A percentile compares a stretch with the other conserved stretches of the same genome.
These are phyloP conservation scores for Meripilus lineatus DNA, from an alignment of 1,284 basidiomycete species.

Conservation along the genomic window DNA sequence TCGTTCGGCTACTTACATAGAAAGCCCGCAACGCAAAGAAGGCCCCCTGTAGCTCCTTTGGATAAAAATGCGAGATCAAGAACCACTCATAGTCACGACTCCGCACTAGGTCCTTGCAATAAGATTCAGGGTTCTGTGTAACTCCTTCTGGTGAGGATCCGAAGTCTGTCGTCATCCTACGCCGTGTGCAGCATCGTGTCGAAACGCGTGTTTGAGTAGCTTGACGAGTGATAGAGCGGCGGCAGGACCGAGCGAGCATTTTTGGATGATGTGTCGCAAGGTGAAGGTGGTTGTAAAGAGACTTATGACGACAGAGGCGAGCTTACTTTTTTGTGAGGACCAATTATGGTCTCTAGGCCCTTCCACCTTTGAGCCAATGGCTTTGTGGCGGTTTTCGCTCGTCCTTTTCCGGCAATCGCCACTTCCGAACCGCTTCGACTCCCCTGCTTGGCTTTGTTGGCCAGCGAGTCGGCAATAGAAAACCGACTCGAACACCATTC, in stretches of 20 bases:
- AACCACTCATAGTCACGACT: conserved; percentile 82
- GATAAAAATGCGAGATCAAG: conserved; percentile 76
- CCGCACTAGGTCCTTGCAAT: conserved; percentile 65
- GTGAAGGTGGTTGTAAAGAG: not conserved
- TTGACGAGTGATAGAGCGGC: too few relatives aligned
- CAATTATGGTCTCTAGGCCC: too few relatives aligned
- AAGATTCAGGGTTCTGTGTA: conserved; percentile 42
- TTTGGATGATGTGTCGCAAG: not conserved
- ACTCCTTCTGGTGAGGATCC: conserved; percentile 16
- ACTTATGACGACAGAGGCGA: too few relatives aligned
- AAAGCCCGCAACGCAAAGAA: conserved; percentile 86
- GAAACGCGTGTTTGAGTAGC: not conserved
- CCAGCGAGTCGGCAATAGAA: too few relatives aligned
- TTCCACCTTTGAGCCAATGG: too few relatives aligned
- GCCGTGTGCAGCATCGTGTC: too few relatives aligned
- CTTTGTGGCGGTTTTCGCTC: too few relatives aligned
- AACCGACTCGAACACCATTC: not conserved
- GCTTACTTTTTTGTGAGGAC: too few relatives aligned
- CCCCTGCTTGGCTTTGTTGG: not conserved
- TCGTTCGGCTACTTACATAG: conserved; percentile 68
- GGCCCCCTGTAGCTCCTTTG: conserved; percentile 54
- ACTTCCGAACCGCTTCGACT: not conserved
- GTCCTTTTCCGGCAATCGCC: too few relatives aligned
- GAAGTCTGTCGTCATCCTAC: conserved; percentile 1
- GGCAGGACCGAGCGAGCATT: too few relatives aligned